These are phyloP conservation scores for Carex pumila DNA, from an alignment of 176 grass and related monocot species.

Conservation along the genomic window DNA sequence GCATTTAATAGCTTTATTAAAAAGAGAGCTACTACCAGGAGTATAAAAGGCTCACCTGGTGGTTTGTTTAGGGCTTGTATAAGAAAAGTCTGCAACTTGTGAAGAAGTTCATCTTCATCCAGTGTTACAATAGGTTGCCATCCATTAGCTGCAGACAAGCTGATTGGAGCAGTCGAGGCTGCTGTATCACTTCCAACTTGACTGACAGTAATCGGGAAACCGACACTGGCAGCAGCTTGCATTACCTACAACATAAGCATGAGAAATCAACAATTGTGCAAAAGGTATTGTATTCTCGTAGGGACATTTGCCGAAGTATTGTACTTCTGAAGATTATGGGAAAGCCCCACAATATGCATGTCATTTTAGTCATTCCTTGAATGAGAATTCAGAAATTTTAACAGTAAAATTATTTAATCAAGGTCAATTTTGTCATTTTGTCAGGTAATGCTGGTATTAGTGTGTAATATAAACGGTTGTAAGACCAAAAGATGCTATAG, in stretches of 20 bases:
- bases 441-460: background rate
- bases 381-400: background rate
- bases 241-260: slow-evolving; percentile 55
- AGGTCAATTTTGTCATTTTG: background rate
- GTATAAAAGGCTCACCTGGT: slow-evolving; percentile 43
- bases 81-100: slow-evolving; percentile 50
- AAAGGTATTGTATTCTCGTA: background rate
- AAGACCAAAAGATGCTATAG: background rate
- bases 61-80: slow-evolving; percentile 56
- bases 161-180: slow-evolving; percentile 35
- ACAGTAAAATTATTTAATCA: background rate
- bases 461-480: background rate
- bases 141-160: slow-evolving; percentile 69
- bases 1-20: background rate
- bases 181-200: slow-evolving; percentile 74
- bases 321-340: background rate
- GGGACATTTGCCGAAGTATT: background rate
- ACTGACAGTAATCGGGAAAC: slow-evolving; percentile 70
- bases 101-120: slow-evolving; percentile 82
- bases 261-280: slow-evolving; percentile 1
- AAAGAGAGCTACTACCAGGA: background rate
- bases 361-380: background rate
- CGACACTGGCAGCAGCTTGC: slow-evolving; percentile 59
- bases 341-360: background rate
- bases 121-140: slow-evolving; percentile 75